phyloP scores from a whole-genome alignment of 768 basidiomycete genomes.

The Calocybe indica region DNA sequence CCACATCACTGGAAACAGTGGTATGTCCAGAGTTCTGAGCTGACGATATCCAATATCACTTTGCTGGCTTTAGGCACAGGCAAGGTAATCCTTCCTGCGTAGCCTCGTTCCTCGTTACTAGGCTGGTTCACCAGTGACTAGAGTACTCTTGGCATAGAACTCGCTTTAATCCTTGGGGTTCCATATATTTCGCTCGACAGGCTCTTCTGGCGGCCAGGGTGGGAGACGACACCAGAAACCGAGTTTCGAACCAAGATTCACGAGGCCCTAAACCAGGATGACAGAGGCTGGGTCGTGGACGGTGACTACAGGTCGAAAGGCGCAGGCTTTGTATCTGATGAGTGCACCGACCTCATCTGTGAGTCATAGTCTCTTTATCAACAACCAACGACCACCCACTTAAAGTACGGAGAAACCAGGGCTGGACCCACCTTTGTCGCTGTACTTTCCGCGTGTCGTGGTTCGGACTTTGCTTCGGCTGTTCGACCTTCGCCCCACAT shows the following conservation, averaged over 20 bases:
- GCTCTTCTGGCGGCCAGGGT: constrained; percentile 45
- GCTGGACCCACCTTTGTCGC: constrained; percentile 58
- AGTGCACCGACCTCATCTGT: constrained; percentile 52
- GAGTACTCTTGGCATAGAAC: constrained; percentile 41
- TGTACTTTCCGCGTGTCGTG: constrained; percentile 57
- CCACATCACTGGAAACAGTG: constrained; percentile 41
- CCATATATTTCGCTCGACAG: constrained; percentile 42
- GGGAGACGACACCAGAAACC: constrained; percentile 25
- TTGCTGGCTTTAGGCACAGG: constrained; percentile 17
- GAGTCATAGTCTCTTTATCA: constrained; percentile 10
- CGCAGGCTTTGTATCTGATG: constrained; percentile 27
- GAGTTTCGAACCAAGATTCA: constrained; percentile 25
- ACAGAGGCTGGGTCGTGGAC: constrained; percentile 49
- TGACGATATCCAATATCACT: background rate
- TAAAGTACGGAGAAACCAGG: constrained; percentile 27
- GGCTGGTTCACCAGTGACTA: constrained; percentile 12
- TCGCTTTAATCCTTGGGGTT: constrained; percentile 37
- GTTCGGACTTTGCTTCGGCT: constrained; percentile 47
- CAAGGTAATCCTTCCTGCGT: constrained; percentile 15
- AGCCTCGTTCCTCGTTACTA: background rate
- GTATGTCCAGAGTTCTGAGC: constrained; percentile 5
- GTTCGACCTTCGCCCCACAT: constrained; percentile 25
- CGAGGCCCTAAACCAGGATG: constrained; percentile 17
- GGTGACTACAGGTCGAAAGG: constrained; percentile 32
- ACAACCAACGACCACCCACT: background rate